These are phyloP conservation scores for Neurospora hispaniola DNA, from an alignment of 495 filamentous ascomycete genomes.

Conservation along the genomic window DNA sequence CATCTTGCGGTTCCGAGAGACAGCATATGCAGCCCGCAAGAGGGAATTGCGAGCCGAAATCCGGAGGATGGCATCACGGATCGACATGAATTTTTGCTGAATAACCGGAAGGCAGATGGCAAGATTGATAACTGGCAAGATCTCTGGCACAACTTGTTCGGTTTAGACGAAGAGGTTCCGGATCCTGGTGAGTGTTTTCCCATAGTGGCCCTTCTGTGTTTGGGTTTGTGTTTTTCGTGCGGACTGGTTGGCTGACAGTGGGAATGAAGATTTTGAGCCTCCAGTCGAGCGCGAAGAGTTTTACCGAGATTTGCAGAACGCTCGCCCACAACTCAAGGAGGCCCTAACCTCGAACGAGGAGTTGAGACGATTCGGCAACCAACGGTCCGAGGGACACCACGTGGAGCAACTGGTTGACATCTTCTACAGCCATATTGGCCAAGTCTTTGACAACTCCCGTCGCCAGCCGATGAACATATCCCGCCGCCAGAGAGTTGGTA, in stretches of 20 bases:
- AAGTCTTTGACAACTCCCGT: constrained; percentile 1
- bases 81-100: constrained; percentile 12
- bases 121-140: constrained; percentile 19
- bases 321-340: background rate
- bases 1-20: constrained; percentile 9
- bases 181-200: constrained; percentile 7
- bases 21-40: constrained; percentile 12
- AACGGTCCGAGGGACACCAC: background rate
- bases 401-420: background rate
- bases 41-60: constrained; percentile 5
- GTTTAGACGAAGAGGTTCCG: constrained; percentile 4
- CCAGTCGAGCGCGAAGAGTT: constrained; percentile 24
- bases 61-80: constrained; percentile 23
- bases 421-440: constrained; percentile 4
- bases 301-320: constrained; percentile 8
- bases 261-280: constrained; percentile 15
- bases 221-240: background rate
- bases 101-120: constrained; percentile 15
- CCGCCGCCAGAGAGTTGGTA: background rate
- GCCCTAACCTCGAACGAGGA: background rate
- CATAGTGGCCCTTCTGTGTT: background rate
- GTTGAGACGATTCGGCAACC: background rate
- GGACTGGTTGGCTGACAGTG: background rate
- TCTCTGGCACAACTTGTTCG: constrained; percentile 20
- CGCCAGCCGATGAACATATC: background rate